A percentile compares a stretch with the other conserved stretches of the same genome.
These are phyloP conservation scores for Epichloe bromicola DNA, from an alignment of 2,329 filamentous ascomycete species.

Conservation along the genomic window DNA sequence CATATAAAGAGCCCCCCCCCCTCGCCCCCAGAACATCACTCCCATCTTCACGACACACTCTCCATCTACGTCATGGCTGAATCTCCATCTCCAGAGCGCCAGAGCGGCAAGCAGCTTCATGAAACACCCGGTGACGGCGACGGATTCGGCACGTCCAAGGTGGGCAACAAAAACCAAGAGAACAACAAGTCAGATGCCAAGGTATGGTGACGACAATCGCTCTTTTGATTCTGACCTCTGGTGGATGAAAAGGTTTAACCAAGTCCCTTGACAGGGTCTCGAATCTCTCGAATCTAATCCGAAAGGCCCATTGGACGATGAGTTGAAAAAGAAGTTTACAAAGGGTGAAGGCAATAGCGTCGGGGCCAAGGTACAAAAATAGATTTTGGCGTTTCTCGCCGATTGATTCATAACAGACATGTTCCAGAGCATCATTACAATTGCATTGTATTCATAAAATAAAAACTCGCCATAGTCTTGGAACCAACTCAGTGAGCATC, in stretches of 20 bases:
- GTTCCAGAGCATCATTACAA: background rate
- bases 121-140: constrained; percentile 42
- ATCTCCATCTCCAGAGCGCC: constrained; percentile 61
- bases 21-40: no score
- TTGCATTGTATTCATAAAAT: background rate
- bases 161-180: constrained; percentile 37
- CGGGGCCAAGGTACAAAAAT: constrained; percentile 1
- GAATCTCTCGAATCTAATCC: constrained; percentile 53
- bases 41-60: background rate
- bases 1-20: no score
- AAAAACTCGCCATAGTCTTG: no score
- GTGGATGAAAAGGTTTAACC: background rate
- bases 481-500: background rate
- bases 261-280: constrained; percentile 28
- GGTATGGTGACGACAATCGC: constrained; percentile 21
- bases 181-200: constrained; percentile 40
- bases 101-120: constrained; percentile 50
- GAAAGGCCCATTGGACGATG: constrained; percentile 47
- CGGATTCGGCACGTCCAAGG: constrained; percentile 44
- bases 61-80: constrained; percentile 52
- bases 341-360: constrained; percentile 26
- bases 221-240: background rate
- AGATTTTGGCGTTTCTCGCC: background rate
- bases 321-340: constrained; percentile 45
- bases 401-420: no score